Base-by-base conservation (phyloP, 2,329 filamentous ascomycete genomes). In the Aureobasidium sp. region DNA sequence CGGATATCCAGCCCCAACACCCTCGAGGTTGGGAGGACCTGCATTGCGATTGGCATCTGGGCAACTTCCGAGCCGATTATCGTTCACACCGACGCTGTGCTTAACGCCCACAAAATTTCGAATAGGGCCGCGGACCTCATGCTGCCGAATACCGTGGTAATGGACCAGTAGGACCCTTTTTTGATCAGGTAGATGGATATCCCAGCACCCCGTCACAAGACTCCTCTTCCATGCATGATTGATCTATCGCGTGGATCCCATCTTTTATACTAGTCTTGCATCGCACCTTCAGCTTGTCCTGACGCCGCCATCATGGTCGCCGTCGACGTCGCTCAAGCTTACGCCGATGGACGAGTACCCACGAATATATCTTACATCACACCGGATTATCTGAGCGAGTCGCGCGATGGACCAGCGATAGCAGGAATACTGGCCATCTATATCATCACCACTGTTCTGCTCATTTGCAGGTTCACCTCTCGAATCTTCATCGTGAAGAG, bases 351-450 rank as follows among this genome's bases (percentile, higher is more conserved):
- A 35, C 68, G 67, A 9, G 71, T 78, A 17, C 75, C 75, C 1
- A 63, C 71, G 1, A 68, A 61, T 15, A 67, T 77, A 54, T 63
- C 71, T 0, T 68, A 60, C 19, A 67, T 77, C 54, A 72, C 72
- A 1, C 68, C 69, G 15, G 71, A 64, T 0, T 74, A 72, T 54
- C 70, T 78, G 45, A 69, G 71, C 60, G 67, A 78, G 65, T 72
- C 67, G 56, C 72, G 68, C 33, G 76, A 78, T 56, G 63, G 65
- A 8, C 65, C 73, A 0, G 71, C 77, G 6, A 74, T 78, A 64
- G 69, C 70, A 5, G 76, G 73, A 1, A 77, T 77, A 37, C 69
- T 76, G 19, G 67, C 76, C 54, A 70, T 78, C 33, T 69, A 72
- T 1, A 67, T 67, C 15, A 22, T 78, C 42, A 72, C 75, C 1